These are phyloP conservation scores for Waitea zeae DNA, from an alignment of 1,284 basidiomycete genomes.

Conservation along the genomic window DNA sequence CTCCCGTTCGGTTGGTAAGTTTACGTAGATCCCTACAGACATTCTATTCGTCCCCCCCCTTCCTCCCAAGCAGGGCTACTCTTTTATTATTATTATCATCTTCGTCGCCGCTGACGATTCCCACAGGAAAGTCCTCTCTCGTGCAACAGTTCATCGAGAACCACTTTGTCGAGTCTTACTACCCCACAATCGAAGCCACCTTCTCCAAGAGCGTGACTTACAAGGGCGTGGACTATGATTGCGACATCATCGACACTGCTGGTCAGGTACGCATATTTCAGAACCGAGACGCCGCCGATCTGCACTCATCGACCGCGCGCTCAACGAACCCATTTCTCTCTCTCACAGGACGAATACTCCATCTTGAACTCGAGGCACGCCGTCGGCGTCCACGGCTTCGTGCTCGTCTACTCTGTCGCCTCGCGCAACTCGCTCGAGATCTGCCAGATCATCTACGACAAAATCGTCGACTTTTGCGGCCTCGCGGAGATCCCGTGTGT, in stretches of 20 bases:
- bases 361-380: conserved; percentile 72
- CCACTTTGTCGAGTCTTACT: conserved; percentile 67
- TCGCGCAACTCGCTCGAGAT: conserved; percentile 91
- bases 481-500: conserved; percentile 86
- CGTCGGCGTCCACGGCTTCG: conserved; percentile 72
- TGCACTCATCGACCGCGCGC: neutral
- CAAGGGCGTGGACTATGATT: conserved; percentile 78
- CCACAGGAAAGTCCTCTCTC: conserved; percentile 63
- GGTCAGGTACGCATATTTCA: no score
- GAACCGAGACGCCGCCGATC: conserved; percentile 1
- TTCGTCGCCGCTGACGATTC: no score
- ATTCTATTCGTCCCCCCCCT: conserved; percentile 4
- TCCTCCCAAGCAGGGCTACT: conserved; percentile 8
- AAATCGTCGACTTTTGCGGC: conserved; percentile 92
- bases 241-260: conserved; percentile 98
- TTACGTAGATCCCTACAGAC: no score
- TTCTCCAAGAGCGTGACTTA: conserved; percentile 75
- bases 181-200: conserved; percentile 88
- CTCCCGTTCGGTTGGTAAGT: conserved; percentile 63
- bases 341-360: conserved; percentile 64
- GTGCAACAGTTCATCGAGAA: conserved; percentile 59
- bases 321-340: neutral
- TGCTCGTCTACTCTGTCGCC: conserved; percentile 90
- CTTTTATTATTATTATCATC: conserved; percentile 5
- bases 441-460: conserved; percentile 91